Base-by-base conservation (phyloP, 164 flowering plant species). In the Chimonanthus praecox region DNA sequence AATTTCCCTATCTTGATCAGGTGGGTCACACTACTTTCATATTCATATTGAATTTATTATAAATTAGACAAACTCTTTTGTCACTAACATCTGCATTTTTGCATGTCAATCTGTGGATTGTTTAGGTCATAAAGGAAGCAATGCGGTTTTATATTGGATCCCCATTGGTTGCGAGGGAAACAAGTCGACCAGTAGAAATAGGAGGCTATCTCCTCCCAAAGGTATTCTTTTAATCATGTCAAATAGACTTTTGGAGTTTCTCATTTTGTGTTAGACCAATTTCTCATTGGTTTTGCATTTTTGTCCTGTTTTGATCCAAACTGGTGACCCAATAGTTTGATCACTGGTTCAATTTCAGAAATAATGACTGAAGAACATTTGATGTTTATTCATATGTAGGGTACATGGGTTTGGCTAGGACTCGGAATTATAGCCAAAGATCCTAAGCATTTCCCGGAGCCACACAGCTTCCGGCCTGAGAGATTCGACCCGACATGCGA, bases 341-440 rank as follows among this genome's bases (percentile, higher is more conserved):
- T 33, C 33, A 33, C 33, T 33, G 0, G 33, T 0, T 33, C 33
- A 33, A 33, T 33, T 33, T 33, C 33, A 33, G 33, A 33, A 33
- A 33, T 33, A 33, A 33, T 33, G 33, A 33, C 33, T 33, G 33
- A 0, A 0, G 33, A 33, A 1, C 33, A 33, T 33, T 33, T 33
- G 33, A 33, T 33, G 33, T 33, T 33, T 33, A 33, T 33, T 33
- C 33, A 33, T 15, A 65, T 61, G 70, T 81, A 95, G 99, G 98
- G 98, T 1, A 93, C 98, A 72, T 95, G 99, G 99, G 90, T 95
- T n/a, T 95, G 97, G 98, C 77, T 91, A 74, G 99, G 94, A 48
- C 87, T 80, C 50, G 96, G 98, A 63, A 98, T 95, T 33, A 79
- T 90, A 49, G 93, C 99, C 33, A 90, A 95, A 74, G 97, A 93